phyloP scores from a whole-genome alignment of 2,329 filamentous ascomycete genomes.

The Ophiocordyceps camponoti-leonardi region DNA sequence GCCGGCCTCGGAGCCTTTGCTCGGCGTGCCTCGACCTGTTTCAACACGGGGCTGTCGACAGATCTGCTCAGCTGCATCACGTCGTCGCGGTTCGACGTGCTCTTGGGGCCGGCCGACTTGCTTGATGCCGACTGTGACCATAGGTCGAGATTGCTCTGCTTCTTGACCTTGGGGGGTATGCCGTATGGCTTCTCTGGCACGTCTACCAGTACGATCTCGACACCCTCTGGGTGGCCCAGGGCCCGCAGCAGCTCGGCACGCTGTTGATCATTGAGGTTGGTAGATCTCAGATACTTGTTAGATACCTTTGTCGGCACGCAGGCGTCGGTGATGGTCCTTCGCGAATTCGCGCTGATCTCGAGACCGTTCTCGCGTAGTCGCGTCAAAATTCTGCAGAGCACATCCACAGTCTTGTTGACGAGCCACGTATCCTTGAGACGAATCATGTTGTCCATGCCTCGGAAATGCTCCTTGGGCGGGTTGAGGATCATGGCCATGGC shows the following conservation, averaged over 20 bases:
- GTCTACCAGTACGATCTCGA: constrained; percentile 28
- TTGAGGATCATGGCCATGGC: constrained; percentile 21
- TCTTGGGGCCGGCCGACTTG: constrained; percentile 6
- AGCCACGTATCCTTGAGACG: constrained; percentile 78
- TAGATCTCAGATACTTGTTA: constrained; percentile 44
- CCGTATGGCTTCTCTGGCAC: constrained; percentile 8
- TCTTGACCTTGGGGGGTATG: constrained; percentile 24
- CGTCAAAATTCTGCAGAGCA: constrained; percentile 70
- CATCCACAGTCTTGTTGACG: constrained; percentile 61
- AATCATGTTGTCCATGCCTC: constrained; percentile 73
- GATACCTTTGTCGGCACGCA: constrained; percentile 38
- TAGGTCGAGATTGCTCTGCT: constrained; percentile 41
- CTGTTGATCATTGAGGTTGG: constrained; percentile 67
- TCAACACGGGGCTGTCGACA: constrained; percentile 28
- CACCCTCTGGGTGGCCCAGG: constrained; percentile 38
- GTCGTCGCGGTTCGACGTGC: constrained; percentile 26
- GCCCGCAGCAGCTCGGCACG: constrained; percentile 64
- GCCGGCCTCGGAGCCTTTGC: constrained; percentile 5
- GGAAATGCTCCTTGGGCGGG: constrained; percentile 28
- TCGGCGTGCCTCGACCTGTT: constrained; percentile 24
- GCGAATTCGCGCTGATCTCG: constrained; percentile 43
- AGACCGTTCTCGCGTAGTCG: constrained; percentile 66
- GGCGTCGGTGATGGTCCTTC: constrained; percentile 46
- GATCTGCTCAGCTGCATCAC: constrained; percentile 28
- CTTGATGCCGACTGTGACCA: constrained; percentile 37